phyloP scores from a whole-genome alignment of 2,329 filamentous ascomycete genomes.

The Teratosphaeriaceae sp. region DNA sequence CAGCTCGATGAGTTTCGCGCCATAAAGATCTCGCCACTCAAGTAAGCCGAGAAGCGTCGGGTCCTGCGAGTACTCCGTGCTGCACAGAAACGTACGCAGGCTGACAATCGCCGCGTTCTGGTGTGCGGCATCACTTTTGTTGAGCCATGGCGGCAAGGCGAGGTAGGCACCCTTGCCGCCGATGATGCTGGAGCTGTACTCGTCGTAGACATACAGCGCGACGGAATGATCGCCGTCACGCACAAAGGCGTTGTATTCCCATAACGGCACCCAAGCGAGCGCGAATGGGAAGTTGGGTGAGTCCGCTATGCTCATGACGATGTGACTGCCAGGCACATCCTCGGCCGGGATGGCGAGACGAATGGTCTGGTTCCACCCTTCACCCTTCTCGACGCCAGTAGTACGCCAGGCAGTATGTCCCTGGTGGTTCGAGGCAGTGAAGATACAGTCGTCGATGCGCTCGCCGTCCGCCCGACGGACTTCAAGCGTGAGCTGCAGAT shows the following conservation, averaged over 20 bases:
- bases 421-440: slow-evolving; percentile 71
- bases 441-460: slow-evolving; percentile 82
- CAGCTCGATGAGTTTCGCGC: slow-evolving; percentile 64
- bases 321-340: slow-evolving; percentile 74
- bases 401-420: slow-evolving; percentile 84
- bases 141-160: slow-evolving; percentile 69
- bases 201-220: slow-evolving; percentile 84
- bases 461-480: slow-evolving; percentile 73
- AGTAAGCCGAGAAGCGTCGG: slow-evolving; percentile 75
- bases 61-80: slow-evolving; percentile 91
- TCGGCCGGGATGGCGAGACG: slow-evolving; percentile 70
- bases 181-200: slow-evolving; percentile 70
- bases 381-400: slow-evolving; percentile 68
- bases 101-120: slow-evolving; percentile 67
- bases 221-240: slow-evolving; percentile 76
- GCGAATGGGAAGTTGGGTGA: slow-evolving; percentile 84
- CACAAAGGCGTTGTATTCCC: slow-evolving; percentile 86
- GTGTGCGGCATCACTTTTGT: slow-evolving; percentile 68
- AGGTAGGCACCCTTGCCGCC: slow-evolving; percentile 80
- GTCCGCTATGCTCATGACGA: slow-evolving; percentile 86
- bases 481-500: slow-evolving; percentile 83
- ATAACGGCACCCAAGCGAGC: slow-evolving; percentile 85
- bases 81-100: slow-evolving; percentile 82
- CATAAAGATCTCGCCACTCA: slow-evolving; percentile 59
- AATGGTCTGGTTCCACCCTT: slow-evolving; percentile 83